A percentile compares a stretch with the other conserved stretches of the same genome.
phyloP scores from a whole-genome alignment of 768 basidiomycete genomes.

The Pisolithus tinctorius region DNA sequence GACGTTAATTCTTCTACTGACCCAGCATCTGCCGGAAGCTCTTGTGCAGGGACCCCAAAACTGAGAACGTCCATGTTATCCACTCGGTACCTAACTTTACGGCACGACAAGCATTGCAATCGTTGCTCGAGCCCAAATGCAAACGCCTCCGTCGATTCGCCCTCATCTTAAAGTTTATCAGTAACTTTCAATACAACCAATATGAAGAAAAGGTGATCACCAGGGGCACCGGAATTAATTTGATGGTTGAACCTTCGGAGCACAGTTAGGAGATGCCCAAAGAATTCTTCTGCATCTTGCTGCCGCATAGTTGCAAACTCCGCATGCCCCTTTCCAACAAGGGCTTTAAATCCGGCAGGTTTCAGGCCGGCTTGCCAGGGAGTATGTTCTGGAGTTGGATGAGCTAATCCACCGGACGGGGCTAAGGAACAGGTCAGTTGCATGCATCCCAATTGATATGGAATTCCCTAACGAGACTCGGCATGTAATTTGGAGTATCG shows the following conservation, averaged over 20 bases:
- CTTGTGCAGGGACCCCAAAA: conserved; percentile 67
- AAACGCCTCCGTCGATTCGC: conserved; percentile 72
- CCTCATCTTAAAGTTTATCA: conserved; percentile 2
- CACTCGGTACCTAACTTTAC: conserved; percentile 73
- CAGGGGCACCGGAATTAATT: conserved; percentile 30
- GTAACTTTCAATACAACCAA: not conserved
- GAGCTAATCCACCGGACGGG: conserved; percentile 28
- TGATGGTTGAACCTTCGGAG: conserved; percentile 63
- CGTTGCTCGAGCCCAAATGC: conserved; percentile 82
- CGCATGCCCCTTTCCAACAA: conserved; percentile 87
- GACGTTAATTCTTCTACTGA: not conserved
- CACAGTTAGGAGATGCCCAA: conserved; percentile 70
- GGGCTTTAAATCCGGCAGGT: conserved; percentile 78
- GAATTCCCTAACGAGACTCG: conserved; percentile 16
- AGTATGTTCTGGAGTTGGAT: conserved; percentile 17
- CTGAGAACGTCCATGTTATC: conserved; percentile 76
- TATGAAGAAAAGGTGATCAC: conserved; percentile 9
- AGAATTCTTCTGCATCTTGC: conserved; percentile 95
- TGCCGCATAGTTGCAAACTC: conserved; percentile 97
- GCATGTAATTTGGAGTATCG: conserved; percentile 70
- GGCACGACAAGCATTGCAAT: conserved; percentile 74
- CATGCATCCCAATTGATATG: conserved; percentile 5
- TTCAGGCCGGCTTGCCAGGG: conserved; percentile 69
- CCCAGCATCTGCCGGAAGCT: conserved; percentile 5
- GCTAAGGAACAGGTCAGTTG: conserved; percentile 12